Percentiles rank a stretch among this genome's conserved stretches.
Conservation (phyloP, 106 monocot species). For the Xerophyta viscosa region DNA sequence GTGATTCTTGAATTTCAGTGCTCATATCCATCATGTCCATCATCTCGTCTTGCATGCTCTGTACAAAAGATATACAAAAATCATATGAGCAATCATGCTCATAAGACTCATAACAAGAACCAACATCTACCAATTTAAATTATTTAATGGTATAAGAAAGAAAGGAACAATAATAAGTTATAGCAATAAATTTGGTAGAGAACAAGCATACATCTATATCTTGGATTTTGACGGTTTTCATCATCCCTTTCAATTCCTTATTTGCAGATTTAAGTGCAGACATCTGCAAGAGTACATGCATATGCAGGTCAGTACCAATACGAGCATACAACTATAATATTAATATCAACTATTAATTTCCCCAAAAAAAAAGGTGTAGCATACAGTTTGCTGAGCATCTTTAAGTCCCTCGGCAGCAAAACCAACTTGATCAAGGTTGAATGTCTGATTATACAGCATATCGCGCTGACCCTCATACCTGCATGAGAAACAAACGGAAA, state of each 20-base stretch:
- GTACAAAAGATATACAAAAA: not conserved
- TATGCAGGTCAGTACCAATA: not conserved
- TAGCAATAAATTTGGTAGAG: too few species aligned
- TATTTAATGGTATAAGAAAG: too few species aligned
- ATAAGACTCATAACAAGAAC: not conserved
- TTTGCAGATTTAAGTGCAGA: conserved; percentile 89
- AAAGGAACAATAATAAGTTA: too few species aligned
- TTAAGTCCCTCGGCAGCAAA: conserved; percentile 94
- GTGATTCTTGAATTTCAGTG: conserved; percentile 94
- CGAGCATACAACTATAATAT: not conserved
- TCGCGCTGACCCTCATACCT: conserved; percentile 98
- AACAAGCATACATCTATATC: conserved; percentile 79
- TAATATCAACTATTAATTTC: too few species aligned
- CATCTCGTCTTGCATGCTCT: conserved; percentile 99
- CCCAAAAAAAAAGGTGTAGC: not conserved
- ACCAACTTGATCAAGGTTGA: conserved; percentile 91
- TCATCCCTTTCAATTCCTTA: conserved; percentile 96
- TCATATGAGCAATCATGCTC: too few species aligned
- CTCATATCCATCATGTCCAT: conserved; percentile 97
- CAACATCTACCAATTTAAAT: not conserved
- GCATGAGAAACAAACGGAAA: too few species aligned
- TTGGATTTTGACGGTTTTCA: conserved; percentile 95
- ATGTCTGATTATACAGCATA: conserved; percentile 94
- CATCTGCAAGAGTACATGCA: conserved; percentile 48
- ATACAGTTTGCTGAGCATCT: conserved; percentile 99